These are phyloP conservation scores for Nothophoma quercina DNA, from an alignment of 2,329 filamentous ascomycete species.

Conservation along the genomic window DNA sequence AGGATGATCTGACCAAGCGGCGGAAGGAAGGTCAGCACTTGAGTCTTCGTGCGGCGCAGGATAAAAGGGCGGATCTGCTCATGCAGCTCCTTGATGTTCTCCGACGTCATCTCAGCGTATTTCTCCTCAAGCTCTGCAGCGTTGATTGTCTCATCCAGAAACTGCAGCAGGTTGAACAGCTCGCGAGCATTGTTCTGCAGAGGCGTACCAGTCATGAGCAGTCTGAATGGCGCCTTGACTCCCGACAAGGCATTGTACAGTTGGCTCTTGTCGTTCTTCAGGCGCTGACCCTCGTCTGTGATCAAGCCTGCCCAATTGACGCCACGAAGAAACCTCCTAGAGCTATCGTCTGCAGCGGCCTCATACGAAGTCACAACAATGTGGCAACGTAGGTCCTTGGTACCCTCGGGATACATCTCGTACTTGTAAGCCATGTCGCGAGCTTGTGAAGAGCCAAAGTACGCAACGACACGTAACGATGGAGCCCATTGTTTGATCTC, in stretches of 20 bases:
- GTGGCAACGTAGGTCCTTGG: conserved; percentile 79
- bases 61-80: conserved; percentile 79
- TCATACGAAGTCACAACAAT: conserved; percentile 96
- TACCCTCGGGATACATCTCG: conserved; percentile 78
- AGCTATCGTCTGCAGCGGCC: conserved; percentile 77
- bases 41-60: conserved; percentile 81
- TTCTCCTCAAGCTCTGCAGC: conserved; percentile 77
- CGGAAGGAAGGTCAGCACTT: conserved; percentile 89
- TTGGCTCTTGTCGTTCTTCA: conserved; percentile 90
- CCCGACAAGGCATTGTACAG: conserved; percentile 78
- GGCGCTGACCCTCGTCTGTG: conserved; percentile 91
- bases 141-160: conserved; percentile 76
- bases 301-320: conserved; percentile 88
- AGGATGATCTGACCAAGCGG: conserved; percentile 95
- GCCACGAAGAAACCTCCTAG: conserved; percentile 69
- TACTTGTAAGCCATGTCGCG: conserved; percentile 80
- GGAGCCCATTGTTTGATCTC: conserved; percentile 96
- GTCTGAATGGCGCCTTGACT: conserved; percentile 81
- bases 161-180: conserved; percentile 95
- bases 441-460: conserved; percentile 79
- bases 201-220: conserved; percentile 87
- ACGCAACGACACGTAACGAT: conserved; percentile 85
- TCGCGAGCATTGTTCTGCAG: conserved; percentile 95
- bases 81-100: conserved; percentile 83
- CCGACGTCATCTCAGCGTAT: conserved; percentile 79